Evolutionary conservation across 306 rosid genomes (phyloP), one percentile per base, ranked within the genome.

Genomic region (Corylus americana): DNA sequence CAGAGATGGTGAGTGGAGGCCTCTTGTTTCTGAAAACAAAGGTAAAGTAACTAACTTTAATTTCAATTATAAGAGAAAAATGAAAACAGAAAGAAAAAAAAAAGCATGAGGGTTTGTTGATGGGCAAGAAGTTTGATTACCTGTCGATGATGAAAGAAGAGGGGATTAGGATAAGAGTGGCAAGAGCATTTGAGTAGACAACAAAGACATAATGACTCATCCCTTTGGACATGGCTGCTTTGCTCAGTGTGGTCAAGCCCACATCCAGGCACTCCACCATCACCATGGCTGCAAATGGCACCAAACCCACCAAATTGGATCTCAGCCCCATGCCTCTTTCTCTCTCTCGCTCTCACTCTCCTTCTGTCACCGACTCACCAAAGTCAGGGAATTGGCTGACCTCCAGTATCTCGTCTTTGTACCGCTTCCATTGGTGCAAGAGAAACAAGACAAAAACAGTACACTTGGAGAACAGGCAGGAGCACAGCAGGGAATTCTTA

Each of bases 171-270:
- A 87, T 77, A 17, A 74, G 10, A 58, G 90, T 51, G 35, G 87
- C 88, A 39, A 87, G 83, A 61, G 88, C 87, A 48, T 87, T 87
- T 44, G 90, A 87, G 81, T 87, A 87, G 68, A 82, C 81, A 37
- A 87, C 87, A 39, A 87, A 84, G 49, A 87, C 79, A 37, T 79
- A 84, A 70, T 87, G 85, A 35, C 48, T 87, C 88, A 87, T 84
- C 68, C 90, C 90, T 85, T 25, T 77, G 5, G 88, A 77, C 81
- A 87, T 87, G 64, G 88, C 88, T 57, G 83, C 83, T 80, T 87
- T 87, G 4, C 85, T 59, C 20, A 87, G 1, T 1, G 88, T 87
- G 74, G 85, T 63, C 62, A 87, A 11, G 0, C 88, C 88, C 7
- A 85, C 90, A 18, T 80, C 83, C 61, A 87, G 67, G 69, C 70